phyloP scores from a whole-genome alignment of 2,329 filamentous ascomycete genomes.

The Verticillium nubilum region DNA sequence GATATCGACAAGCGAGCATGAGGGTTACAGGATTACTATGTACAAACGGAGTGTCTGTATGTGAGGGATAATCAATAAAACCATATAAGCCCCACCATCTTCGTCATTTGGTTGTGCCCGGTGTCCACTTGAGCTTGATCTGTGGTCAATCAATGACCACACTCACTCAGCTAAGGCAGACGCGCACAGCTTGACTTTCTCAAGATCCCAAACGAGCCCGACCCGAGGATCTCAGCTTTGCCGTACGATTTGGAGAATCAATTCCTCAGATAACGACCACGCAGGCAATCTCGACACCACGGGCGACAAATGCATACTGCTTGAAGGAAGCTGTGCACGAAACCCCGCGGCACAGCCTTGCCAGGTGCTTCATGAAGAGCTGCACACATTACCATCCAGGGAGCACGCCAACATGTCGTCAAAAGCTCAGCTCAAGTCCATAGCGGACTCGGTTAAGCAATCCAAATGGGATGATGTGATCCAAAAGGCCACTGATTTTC shows the following conservation, averaged over 20 bases:
- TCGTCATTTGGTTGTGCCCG: not conserved
- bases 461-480: constrained; percentile 75
- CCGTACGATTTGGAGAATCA: not conserved
- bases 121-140: not conserved
- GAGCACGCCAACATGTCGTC: constrained; percentile 36
- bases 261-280: not conserved
- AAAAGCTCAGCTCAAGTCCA: constrained; percentile 76
- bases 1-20: too few species aligned
- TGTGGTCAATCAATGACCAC: not conserved
- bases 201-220: not conserved
- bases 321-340: not conserved
- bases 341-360: not conserved
- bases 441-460: constrained; percentile 71
- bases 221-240: not conserved
- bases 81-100: not conserved
- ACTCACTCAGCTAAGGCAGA: not conserved
- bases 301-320: not conserved
- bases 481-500: constrained; percentile 60
- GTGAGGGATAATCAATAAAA: not conserved
- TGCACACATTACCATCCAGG: not conserved
- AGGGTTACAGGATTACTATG: too few species aligned
- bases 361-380: not conserved
- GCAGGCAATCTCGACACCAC: not conserved
- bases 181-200: not conserved
- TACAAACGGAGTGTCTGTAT: too few species aligned